These are phyloP conservation scores for Kazachstania kunashirensis DNA, from an alignment of 805 yeast genomes.

Conservation along the genomic window DNA sequence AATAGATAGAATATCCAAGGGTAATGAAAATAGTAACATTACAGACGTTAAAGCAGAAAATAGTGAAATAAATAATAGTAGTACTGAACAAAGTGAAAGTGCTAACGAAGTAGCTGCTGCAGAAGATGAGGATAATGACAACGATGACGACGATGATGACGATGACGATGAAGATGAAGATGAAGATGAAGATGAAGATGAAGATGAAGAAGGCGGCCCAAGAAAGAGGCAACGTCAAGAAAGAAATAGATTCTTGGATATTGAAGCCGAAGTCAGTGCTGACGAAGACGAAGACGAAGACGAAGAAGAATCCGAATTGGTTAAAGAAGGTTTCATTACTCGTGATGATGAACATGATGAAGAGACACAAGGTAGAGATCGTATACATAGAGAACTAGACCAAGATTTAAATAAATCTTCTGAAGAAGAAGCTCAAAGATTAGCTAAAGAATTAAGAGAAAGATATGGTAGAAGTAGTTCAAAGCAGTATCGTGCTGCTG, in stretches of 20 bases:
- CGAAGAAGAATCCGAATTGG: slow-evolving; percentile 83
- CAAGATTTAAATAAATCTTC: slow-evolving; percentile 76
- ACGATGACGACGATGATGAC: slow-evolving; percentile 32
- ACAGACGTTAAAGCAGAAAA: no score
- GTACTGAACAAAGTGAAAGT: no score
- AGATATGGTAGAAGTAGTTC: slow-evolving; percentile 82
- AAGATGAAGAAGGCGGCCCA: slow-evolving; percentile 39
- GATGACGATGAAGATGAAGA: slow-evolving; percentile 40
- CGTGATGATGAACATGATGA: slow-evolving; percentile 43
- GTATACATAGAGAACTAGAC: slow-evolving; percentile 86
- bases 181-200: slow-evolving; percentile 54
- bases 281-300: slow-evolving; percentile 91
- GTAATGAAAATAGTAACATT: no score
- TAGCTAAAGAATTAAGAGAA: slow-evolving; percentile 86
- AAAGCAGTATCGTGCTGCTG: slow-evolving; percentile 68
- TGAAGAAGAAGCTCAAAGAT: slow-evolving; percentile 88
- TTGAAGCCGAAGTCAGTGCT: slow-evolving; percentile 97
- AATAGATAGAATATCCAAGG: no score
- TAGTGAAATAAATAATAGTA: no score
- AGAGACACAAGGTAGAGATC: slow-evolving; percentile 44
- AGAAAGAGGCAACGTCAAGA: slow-evolving; percentile 38
- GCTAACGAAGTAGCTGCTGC: neutral
- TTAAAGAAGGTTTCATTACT: slow-evolving; percentile 73
- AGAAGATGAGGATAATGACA: neutral
- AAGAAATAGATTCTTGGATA: slow-evolving; percentile 88